Base-by-base conservation (phyloP, 495 filamentous ascomycete species). In the Zalerion maritima region DNA sequence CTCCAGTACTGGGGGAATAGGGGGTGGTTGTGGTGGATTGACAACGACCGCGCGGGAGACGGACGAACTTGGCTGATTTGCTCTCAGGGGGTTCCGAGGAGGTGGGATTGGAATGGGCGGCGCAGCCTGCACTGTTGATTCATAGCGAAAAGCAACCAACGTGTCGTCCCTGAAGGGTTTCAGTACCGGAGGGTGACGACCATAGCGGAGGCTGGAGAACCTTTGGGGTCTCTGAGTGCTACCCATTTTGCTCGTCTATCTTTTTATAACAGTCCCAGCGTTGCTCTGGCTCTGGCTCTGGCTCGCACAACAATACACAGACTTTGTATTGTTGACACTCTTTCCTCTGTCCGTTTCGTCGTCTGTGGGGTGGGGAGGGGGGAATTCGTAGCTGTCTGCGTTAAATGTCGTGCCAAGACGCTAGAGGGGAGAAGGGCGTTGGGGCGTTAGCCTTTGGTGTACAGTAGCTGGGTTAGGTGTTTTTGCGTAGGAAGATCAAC, bases 81-180 rank as follows among this genome's bases (percentile, higher is more conserved):
- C 41, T 31, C 55, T 54, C 14, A 36, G 38, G 6, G 47, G 44
- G 23, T 45, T 47, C 17, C 50, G 46, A 16, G 57, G 54, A 32
- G 61, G 24, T 3, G 44, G 58, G 14, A 69, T 47, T 1, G 64
- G 67, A 28, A 67, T 67, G 5, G 71, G 69, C 17, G 66, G 62
- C 40, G 71, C 57, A 10, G 61, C 64, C 36, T 62, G 54, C 18
- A 55, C 44, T 9, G 67, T 69, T 37, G 69, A 52, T 37, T 71
- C 64, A 47, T 75, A 73, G 11, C 65, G 59, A 26, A 73, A 38
- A 19, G 51, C 64, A 26, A 64, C 55, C 36, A 69, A 43, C 16
- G 54, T 49, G 43, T 66, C 60, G 34, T 58, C 57, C 26, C 56
- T 50, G 38, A 62, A 61, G 17, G 60, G 43, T 20, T 52, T 41